Conservation (phyloP, 2,329 filamentous ascomycete genomes). For the Grosmannia clavigera region DNA sequence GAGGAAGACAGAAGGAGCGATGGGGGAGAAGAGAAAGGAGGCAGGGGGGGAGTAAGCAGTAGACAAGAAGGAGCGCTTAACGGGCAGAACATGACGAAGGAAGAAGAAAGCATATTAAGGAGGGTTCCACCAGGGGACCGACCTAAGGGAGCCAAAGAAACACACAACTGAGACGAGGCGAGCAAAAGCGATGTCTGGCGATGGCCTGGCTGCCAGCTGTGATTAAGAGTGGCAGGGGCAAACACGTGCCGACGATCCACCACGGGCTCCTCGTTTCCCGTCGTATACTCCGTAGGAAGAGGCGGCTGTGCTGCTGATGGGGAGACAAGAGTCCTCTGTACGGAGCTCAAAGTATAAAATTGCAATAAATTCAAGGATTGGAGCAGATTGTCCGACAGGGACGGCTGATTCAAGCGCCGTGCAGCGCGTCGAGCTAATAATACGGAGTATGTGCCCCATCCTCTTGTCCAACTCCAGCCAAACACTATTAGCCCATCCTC, state of each 20-base stretch:
- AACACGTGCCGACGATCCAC: not conserved
- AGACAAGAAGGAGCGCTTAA: not conserved
- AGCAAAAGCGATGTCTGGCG: not conserved
- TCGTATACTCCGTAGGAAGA: no score
- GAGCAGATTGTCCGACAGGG: not conserved
- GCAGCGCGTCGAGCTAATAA: not conserved
- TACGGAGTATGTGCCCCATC: no score
- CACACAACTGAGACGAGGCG: not conserved
- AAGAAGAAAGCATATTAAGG: not conserved
- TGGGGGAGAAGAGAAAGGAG: not conserved
- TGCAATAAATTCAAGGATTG: not conserved
- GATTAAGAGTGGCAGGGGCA: not conserved
- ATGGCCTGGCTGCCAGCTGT: not conserved
- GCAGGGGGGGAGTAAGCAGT: not conserved
- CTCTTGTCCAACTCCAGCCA: not conserved
- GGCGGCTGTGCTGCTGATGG: no score
- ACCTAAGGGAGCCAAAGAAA: not conserved
- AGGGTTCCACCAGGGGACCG: not conserved
- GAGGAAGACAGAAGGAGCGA: not conserved
- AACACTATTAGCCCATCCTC: not conserved
- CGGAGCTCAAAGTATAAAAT: not conserved
- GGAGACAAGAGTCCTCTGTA: not conserved
- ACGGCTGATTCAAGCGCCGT: not conserved
- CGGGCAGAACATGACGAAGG: not conserved
- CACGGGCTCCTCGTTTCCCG: no score